Evolutionary conservation across 768 basidiomycete species (phyloP).

Genomic region (Termitomyces sp.): DNA sequence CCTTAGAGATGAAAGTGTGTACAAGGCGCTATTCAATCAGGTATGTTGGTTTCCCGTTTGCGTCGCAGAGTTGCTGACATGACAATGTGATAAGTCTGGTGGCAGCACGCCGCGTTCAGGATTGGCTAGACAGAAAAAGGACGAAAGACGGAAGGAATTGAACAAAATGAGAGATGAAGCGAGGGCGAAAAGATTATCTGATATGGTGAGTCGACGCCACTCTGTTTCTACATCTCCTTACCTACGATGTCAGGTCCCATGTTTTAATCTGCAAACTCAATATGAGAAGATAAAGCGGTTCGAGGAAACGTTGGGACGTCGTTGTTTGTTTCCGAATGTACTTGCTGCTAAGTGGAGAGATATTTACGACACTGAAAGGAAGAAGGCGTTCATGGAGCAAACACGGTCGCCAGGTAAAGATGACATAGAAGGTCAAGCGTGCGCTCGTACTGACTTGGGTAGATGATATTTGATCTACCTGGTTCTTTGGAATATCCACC

Average conservation of each 20-base stretch:
- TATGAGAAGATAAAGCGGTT: conserved; percentile 58
- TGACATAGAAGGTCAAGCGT: conserved; percentile 37
- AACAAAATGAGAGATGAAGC: conserved; percentile 69
- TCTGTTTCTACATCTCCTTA: not conserved
- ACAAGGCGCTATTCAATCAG: conserved; percentile 56
- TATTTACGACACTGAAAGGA: conserved; percentile 30
- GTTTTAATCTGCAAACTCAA: conserved; percentile 56
- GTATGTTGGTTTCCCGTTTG: conserved; percentile 26
- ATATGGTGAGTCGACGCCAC: conserved; percentile 40
- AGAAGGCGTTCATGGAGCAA: conserved; percentile 24
- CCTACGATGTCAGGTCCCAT: conserved; percentile 30
- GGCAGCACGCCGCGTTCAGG: conserved; percentile 41
- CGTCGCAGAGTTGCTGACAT: not conserved
- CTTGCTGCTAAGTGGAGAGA: conserved; percentile 56
- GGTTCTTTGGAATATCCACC: not conserved
- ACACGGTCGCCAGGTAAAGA: conserved; percentile 21
- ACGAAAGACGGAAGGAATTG: conserved; percentile 65
- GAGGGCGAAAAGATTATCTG: conserved; percentile 46
- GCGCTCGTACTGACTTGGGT: not conserved
- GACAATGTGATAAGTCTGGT: conserved; percentile 26
- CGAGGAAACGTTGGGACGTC: conserved; percentile 45
- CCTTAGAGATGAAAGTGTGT: conserved; percentile 56
- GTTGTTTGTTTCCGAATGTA: conserved; percentile 45
- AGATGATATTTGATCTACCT: not conserved
- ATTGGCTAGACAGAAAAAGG: conserved; percentile 41